Base-by-base conservation (phyloP, 345 rosid genomes). In the Triadica sebifera region DNA sequence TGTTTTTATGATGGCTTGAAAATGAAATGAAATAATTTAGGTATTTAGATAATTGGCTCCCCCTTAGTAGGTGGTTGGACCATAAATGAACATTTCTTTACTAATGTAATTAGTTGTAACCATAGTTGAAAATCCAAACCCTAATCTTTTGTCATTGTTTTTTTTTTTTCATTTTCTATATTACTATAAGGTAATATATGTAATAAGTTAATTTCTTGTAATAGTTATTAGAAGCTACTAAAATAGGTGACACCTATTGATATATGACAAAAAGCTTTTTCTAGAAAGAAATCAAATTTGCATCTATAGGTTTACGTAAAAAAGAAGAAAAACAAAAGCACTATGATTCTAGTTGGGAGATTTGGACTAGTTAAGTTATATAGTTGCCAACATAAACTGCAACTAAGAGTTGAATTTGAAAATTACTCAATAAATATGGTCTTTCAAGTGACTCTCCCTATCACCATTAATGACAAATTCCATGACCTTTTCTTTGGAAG, bases 11-110 rank as follows among this genome's bases (percentile, higher is more conserved):
- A 41, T 70, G 60, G 65, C 75, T 64, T 64, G 50, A 45, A 64
- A 64, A 53, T 22, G 51, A 63, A 70, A 71, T 20, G 12, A 45
- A 17, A 45, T 46, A 29, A 29, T 70, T 43, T 7, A 9, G 79
- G 70, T 25, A 24, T 70, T 24, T 76, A 53, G 69, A 71, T 63
- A 41, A 19, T 64, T 13, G 66, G 29, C 50, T 25, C 38, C 49
- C 5, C n/a, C 12, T n/a, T 43, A 1, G 2, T 3, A 16, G 49
- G 22, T 61, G 2, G 39, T 59, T 61, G n/a, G 69, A 50, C 69
- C 68, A 45, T 17, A 57, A 51, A 5, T 67, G 49, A 56, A 47
- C 58, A 16, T 4, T 45, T 59, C 59, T 5, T 47, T 45, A 50
- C 60, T 67, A 53, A 19, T 75, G 37, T 9, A 16, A 25, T 16